Evolutionary conservation across 805 yeast genomes (phyloP), one percentile per base, ranked within the genome.

Genomic region (Jamesozyma piceae): DNA sequence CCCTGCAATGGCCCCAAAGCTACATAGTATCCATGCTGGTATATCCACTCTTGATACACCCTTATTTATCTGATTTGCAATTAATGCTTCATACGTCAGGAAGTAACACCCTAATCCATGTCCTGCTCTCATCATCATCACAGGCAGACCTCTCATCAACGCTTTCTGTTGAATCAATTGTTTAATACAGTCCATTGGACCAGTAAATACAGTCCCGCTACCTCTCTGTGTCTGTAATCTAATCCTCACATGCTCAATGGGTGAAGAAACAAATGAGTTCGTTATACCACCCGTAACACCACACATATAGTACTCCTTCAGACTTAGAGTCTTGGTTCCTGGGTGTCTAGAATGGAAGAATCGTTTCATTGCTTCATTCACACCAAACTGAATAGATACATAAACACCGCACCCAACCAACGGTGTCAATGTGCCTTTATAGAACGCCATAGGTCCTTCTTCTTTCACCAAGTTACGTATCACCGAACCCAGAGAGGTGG

Each of bases 321-420:
- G 68, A 8, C 76, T 59, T 45, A 88, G 66, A 22, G 59, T 56
- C 4, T 53, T 50, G 9, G 43, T 28, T 17, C 64, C 66, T n/a
- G 42, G 42, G 24, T 47, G 44, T 3, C 53, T 52, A 3, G 51
- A 43, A 5, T 60, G 59, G 39, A 83, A 88, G 46, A 72, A 67
- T 55, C 97, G 72, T 66, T 92, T 92, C 95, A 90, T 87, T 56
- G 73, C 82, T 63, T 92, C 97, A 57, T 89, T 89, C 30, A 87
- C 95, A 37, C 95, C 92, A 58, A 92, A 92, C 64, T 92, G 98
- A 33, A 90, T 84, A 8, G 95, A 85, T 11, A 92, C 97, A 71
- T 97, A 89, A 0, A 95, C 95, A 40, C 98, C 98, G n/a, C 90
- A 86, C 11, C 98, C 98, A 29, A 90, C 63, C 52, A 92, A 70